These are phyloP conservation scores for Punica granatum DNA, from an alignment of 345 rosid species.

Conservation along the genomic window DNA sequence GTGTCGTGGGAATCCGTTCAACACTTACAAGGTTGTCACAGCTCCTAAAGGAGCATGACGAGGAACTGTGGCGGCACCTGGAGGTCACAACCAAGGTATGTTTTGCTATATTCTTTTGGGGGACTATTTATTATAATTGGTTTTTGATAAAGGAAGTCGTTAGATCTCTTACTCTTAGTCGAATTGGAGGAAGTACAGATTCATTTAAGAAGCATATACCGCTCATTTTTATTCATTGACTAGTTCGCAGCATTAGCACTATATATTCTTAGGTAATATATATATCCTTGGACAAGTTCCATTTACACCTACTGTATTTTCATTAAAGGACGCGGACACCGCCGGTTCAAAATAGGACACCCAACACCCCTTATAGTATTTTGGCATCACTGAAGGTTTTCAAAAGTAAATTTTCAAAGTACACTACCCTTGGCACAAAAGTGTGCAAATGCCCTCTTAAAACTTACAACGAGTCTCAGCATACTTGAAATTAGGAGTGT, in stretches of 20 bases:
- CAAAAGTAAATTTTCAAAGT: too few relatives aligned
- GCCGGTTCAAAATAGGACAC: too few relatives aligned
- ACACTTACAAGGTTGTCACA: constrained; percentile 74
- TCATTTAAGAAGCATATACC: background rate
- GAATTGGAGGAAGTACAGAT: background rate
- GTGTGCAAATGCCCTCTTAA: too few relatives aligned
- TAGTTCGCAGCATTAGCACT: background rate
- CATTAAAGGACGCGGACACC: too few relatives aligned
- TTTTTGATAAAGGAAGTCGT: background rate
- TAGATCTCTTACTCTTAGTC: background rate
- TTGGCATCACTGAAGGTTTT: too few relatives aligned
- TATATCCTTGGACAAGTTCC: background rate
- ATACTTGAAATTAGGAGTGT: too few relatives aligned
- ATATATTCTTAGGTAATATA: background rate
- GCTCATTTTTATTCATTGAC: background rate
- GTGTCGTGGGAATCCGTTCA: constrained; percentile 88
- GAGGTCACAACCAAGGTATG: constrained; percentile 93
- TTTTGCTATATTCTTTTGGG: background rate
- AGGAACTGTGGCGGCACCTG: constrained; percentile 99
- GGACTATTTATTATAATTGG: background rate
- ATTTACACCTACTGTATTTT: background rate
- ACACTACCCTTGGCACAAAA: too few relatives aligned
- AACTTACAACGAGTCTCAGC: too few relatives aligned
- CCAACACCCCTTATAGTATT: too few relatives aligned
- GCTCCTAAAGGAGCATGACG: constrained; percentile 89